These are phyloP conservation scores for Yamadazyma dushanensis DNA, from an alignment of 1,139 yeast genomes.

Conservation along the genomic window DNA sequence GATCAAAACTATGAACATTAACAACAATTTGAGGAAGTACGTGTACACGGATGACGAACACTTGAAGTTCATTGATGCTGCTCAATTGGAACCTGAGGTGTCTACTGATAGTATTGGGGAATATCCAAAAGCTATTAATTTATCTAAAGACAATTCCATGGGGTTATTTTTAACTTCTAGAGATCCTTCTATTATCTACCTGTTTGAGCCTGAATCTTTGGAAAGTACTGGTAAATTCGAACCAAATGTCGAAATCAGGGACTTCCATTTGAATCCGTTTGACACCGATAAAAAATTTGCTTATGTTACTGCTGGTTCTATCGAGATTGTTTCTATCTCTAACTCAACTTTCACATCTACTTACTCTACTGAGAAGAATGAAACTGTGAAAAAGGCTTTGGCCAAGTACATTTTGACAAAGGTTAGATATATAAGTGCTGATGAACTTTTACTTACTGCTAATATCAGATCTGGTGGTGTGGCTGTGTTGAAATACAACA, in stretches of 20 bases:
- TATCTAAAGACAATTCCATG: slow-evolving; percentile 53
- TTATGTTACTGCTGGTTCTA: slow-evolving; percentile 53
- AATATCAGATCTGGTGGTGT: slow-evolving; percentile 42
- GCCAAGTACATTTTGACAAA: slow-evolving; percentile 49
- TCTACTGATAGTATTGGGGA: slow-evolving; percentile 39
- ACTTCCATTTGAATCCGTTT: slow-evolving; percentile 30
- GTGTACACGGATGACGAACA: slow-evolving; percentile 57
- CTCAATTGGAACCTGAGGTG: slow-evolving; percentile 46
- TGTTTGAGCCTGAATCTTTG: slow-evolving; percentile 58
- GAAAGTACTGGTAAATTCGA: slow-evolving; percentile 29
- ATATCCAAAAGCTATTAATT: slow-evolving; percentile 57
- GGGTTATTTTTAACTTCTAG: slow-evolving; percentile 67
- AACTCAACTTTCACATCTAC: slow-evolving; percentile 23
- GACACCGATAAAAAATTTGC: slow-evolving; percentile 54
- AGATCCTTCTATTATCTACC: slow-evolving; percentile 56
- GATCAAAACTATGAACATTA: slow-evolving; percentile 59
- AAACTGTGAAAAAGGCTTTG: slow-evolving; percentile 27
- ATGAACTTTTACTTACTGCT: slow-evolving; percentile 58
- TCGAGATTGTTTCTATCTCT: slow-evolving; percentile 53
- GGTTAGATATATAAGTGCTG: slow-evolving; percentile 56
- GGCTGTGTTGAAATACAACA: slow-evolving; percentile 45
- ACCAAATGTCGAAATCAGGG: slow-evolving; percentile 25
- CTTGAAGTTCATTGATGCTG: slow-evolving; percentile 59
- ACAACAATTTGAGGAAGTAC: slow-evolving; percentile 73
- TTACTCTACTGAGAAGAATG: slow-evolving; percentile 19